Evolutionary conservation across 495 filamentous ascomycete genomes (phyloP).

Genomic region (Penicillium roqueforti): DNA sequence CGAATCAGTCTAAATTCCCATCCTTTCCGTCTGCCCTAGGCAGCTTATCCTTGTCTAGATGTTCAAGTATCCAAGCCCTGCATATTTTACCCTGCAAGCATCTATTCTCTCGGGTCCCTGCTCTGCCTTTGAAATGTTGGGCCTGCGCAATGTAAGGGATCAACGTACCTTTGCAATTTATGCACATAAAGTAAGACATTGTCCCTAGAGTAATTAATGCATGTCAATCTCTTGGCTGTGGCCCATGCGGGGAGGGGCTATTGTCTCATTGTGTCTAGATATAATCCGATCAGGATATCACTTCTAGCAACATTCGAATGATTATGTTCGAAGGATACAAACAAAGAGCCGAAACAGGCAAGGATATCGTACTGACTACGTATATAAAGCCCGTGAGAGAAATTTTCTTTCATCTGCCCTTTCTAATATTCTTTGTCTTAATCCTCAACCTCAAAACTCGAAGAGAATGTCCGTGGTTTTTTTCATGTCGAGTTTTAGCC

Average conservation of each 20-base stretch:
- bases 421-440: too few species aligned
- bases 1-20: constrained; percentile 10
- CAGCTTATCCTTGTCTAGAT: constrained; percentile 22
- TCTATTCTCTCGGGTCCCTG: background rate
- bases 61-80: constrained; percentile 14
- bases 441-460: too few species aligned
- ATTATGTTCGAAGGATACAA: background rate
- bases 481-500: too few species aligned
- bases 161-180: background rate
- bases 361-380: too few species aligned
- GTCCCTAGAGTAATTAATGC: constrained; percentile 13
- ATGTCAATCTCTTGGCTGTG: constrained; percentile 22
- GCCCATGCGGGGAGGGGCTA: constrained; percentile 18
- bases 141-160: background rate
- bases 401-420: too few species aligned
- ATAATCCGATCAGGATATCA: too few species aligned
- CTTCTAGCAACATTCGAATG: background rate
- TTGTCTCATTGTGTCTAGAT: constrained; percentile 18
- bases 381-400: too few species aligned
- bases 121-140: background rate
- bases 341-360: too few species aligned
- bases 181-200: background rate
- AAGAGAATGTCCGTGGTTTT: too few species aligned
- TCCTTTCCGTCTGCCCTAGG: constrained; percentile 2
- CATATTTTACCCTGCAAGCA: background rate